Conservation (phyloP, 257 asterid genomes). For the Asclepias syriaca region DNA sequence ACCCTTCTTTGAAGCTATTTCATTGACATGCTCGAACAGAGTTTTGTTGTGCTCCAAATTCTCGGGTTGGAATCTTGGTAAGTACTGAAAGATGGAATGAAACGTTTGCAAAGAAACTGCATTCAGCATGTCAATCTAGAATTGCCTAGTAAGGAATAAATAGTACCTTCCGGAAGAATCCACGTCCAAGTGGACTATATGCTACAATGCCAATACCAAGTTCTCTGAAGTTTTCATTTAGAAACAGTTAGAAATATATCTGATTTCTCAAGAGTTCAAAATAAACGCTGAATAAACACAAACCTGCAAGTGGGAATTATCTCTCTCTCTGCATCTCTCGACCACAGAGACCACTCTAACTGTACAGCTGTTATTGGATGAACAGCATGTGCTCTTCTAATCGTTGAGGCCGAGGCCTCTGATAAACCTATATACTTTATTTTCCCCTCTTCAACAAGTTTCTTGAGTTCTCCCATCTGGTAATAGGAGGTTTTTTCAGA, state of each 20-base stretch:
- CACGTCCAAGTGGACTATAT: conserved; percentile 36
- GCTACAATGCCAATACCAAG: conserved; percentile 39
- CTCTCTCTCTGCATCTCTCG: conserved; percentile 21
- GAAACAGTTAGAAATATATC: not conserved
- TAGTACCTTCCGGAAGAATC: conserved; percentile 24
- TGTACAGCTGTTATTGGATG: conserved; percentile 26
- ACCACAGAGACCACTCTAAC: conserved; percentile 24
- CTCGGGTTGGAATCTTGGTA: conserved; percentile 39
- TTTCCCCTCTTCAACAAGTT: conserved; percentile 25
- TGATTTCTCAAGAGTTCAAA: not conserved
- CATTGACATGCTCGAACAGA: conserved; percentile 27
- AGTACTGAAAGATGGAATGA: conserved; percentile 14
- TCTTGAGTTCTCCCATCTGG: conserved; percentile 23
- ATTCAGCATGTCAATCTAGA: not conserved
- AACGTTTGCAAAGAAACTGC: not conserved
- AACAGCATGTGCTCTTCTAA: conserved; percentile 28
- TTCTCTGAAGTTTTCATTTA: conserved; percentile 10
- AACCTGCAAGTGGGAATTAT: conserved; percentile 26
- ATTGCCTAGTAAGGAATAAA: not conserved
- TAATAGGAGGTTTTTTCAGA: not conserved
- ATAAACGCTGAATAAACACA: not conserved
- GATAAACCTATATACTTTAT: conserved; percentile 23
- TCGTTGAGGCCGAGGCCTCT: conserved; percentile 26
- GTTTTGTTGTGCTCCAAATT: conserved; percentile 37
- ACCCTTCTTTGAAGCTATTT: conserved; percentile 36